Base-by-base conservation (phyloP, 1,139 yeast species). In the Yarrowia galli region DNA sequence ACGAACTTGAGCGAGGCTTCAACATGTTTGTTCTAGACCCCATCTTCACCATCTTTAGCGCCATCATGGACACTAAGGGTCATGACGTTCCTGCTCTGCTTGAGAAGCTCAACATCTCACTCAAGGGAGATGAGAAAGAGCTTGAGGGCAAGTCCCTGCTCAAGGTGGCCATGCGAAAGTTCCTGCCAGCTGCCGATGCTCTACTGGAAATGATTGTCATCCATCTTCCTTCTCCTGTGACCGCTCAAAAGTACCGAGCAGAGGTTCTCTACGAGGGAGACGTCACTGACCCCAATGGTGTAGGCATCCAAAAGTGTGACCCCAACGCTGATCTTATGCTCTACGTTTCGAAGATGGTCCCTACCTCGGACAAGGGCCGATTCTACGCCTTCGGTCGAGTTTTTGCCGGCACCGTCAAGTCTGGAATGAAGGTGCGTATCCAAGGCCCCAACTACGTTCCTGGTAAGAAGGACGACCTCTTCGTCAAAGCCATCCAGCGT, bases 301-400 rank as follows among this genome's bases (percentile, higher is more conserved):
- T 85, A 74, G 97, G 97, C 79, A 58, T 58, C 18, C 32, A 42
- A 42, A 58, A 58, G 32, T 58, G 64, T 15, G 98, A 95, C 86
- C 97, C 99, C 81, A 90, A 84, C 80, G 97, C 96, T 77, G 98
- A 95, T 81, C 90, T 95, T 82, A 95, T 95, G 99, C 88, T 95
- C 83, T 95, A 95, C 92, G 95, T 95, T 80, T 95, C 99, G 85
- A 95, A 95, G 97, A 95, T 95, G 99, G 98, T 95, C 78, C 99
- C 99, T 83, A 95, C 99, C 81, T 93, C 98, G 78, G 99, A 95
- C 84, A 95, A 93, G 89, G 99, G 99, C 89, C 92, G 99, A 87
- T 95, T 95, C 97, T 95, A 92, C 89, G 99, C 99, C 81, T 95
- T 95, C 86, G 99, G 99, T 84, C 96, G 99, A 89, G 98, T 95